phyloP scores from a whole-genome alignment of 257 asterid species.

The Jacaranda mimosifolia region DNA sequence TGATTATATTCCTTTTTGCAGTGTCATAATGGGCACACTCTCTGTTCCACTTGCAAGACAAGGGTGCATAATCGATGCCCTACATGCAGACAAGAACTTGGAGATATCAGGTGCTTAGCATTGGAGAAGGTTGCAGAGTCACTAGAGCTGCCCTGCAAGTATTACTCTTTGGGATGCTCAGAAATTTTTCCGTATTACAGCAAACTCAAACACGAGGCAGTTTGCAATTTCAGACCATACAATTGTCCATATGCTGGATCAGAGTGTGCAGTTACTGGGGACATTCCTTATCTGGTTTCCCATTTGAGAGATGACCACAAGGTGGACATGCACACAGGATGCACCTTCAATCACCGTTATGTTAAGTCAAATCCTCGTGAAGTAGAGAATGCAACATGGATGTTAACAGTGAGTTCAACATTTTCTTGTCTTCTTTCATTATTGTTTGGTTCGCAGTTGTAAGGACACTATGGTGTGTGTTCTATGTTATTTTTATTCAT shows the following conservation, averaged over 20 bases:
- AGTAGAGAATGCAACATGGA: conserved; percentile 96
- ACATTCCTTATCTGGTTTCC: conserved; percentile 76
- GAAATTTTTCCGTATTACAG: conserved; percentile 90
- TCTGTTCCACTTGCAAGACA: conserved; percentile 86
- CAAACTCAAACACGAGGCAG: conserved; percentile 82
- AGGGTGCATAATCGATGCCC: conserved; percentile 91
- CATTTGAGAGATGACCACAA: conserved; percentile 90
- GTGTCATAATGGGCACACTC: conserved; percentile 95
- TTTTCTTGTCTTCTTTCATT: background rate
- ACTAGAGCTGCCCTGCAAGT: conserved; percentile 83
- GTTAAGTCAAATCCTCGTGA: conserved; percentile 94
- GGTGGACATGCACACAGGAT: conserved; percentile 94
- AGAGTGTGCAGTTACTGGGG: conserved; percentile 80
- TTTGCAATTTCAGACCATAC: conserved; percentile 88
- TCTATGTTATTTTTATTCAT: background rate
- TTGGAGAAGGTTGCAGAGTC: conserved; percentile 91
- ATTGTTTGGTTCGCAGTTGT: conserved; percentile 3
- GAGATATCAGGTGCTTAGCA: conserved; percentile 91
- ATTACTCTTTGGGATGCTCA: conserved; percentile 73
- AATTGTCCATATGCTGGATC: conserved; percentile 94
- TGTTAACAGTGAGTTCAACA: conserved; percentile 74
- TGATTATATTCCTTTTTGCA: conserved; percentile 39
- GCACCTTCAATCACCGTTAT: conserved; percentile 89
- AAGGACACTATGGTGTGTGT: conserved; percentile 1
- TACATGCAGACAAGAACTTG: conserved; percentile 93